Conservation (phyloP, 495 filamentous ascomycete species). For the Cercophora scortea region DNA sequence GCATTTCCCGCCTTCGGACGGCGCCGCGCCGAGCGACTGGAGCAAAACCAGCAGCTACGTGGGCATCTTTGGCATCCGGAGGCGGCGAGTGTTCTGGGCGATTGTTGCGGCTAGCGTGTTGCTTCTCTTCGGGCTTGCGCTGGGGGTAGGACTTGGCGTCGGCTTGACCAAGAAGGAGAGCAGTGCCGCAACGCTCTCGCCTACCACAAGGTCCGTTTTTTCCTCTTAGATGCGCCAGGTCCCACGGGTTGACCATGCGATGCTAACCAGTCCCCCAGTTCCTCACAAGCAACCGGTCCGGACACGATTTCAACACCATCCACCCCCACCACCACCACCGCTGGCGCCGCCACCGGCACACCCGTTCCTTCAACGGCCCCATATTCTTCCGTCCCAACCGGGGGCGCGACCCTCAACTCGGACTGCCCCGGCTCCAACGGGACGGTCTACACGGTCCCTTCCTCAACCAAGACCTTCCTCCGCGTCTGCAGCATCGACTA, state of each 20-base stretch:
- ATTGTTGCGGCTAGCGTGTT: conserved; percentile 13
- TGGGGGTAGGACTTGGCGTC: conserved; percentile 33
- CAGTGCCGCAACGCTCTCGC: neutral
- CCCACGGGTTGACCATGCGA: no score
- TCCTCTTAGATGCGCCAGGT: neutral
- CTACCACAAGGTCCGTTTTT: conserved; percentile 15
- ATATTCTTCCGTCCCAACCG: neutral
- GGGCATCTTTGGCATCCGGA: conserved; percentile 18
- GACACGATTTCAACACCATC: conserved; percentile 4
- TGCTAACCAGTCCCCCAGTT: conserved; percentile 1
- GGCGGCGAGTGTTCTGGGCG: conserved; percentile 22
- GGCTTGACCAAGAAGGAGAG: conserved; percentile 12
- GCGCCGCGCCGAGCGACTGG: conserved; percentile 1
- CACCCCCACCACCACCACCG: conserved; percentile 2
- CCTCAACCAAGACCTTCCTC: conserved; percentile 32
- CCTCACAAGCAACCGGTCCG: neutral
- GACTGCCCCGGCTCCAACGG: conserved; percentile 37
- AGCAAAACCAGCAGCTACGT: conserved; percentile 3
- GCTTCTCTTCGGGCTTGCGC: conserved; percentile 23
- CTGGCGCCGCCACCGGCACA: neutral
- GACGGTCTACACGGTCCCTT: conserved; percentile 33
- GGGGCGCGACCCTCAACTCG: conserved; percentile 15
- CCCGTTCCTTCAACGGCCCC: neutral
- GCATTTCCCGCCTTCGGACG: conserved; percentile 1
- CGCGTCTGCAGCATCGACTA: conserved; percentile 40